Conservation (phyloP, 768 basidiomycete species). For the Lentinula lateritia region DNA sequence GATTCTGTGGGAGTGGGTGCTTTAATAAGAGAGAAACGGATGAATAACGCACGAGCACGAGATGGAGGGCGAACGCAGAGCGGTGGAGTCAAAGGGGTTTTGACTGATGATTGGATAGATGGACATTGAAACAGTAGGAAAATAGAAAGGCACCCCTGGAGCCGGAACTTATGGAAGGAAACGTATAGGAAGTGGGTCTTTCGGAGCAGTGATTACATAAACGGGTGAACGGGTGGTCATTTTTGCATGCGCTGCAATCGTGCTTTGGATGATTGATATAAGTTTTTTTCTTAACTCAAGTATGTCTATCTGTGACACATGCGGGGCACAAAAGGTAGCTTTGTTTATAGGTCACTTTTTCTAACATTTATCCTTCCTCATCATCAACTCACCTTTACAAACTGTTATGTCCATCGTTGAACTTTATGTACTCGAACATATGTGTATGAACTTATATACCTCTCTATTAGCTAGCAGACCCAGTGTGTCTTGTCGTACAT, state of each 20-base stretch:
- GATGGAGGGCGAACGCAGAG: constrained; percentile 84
- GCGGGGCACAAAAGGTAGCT: not conserved
- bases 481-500: not conserved
- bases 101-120: constrained; percentile 33
- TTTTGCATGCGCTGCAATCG: not conserved
- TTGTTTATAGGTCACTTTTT: not conserved
- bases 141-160: not conserved
- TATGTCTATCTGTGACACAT: not conserved
- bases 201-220: not conserved
- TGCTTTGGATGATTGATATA: not conserved
- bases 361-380: not conserved
- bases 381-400: not conserved
- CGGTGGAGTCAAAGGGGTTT: constrained; percentile 75
- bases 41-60: constrained; percentile 69
- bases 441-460: not conserved
- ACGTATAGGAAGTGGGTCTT: not conserved
- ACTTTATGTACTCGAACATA: constrained; percentile 1
- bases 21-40: constrained; percentile 32
- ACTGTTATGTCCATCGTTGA: not conserved
- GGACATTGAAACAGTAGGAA: not conserved
- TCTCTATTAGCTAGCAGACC: not conserved
- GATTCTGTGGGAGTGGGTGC: constrained; percentile 12
- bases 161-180: not conserved
- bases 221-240: not conserved
- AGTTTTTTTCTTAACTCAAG: not conserved